Percentiles rank a stretch among this genome's conserved stretches.
phyloP scores from a whole-genome alignment of 768 basidiomycete species.

The Lanmaoa pseudosensibilis region DNA sequence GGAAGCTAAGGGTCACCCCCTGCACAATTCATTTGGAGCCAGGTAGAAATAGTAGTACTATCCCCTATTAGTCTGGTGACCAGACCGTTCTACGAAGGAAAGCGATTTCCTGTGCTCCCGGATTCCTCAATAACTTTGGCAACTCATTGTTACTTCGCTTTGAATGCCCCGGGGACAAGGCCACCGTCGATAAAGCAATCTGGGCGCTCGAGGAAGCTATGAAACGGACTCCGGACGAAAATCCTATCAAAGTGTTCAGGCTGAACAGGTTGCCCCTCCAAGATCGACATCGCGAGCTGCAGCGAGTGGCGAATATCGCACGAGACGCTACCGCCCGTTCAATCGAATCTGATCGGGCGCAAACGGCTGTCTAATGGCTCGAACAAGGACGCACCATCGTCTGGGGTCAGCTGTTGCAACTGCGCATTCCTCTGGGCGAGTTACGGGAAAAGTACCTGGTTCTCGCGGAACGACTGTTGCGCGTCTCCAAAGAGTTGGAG shows the following conservation, averaged over 20 bases:
- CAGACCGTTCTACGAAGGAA: too few relatives aligned
- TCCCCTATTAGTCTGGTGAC: too few relatives aligned
- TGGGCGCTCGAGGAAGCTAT: not conserved
- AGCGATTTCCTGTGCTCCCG: not conserved
- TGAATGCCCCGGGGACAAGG: not conserved
- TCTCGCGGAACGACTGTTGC: not conserved
- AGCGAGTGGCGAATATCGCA: conserved; percentile 8
- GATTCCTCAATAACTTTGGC: not conserved
- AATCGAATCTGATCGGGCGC: conserved; percentile 1
- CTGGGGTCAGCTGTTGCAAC: conserved; percentile 5
- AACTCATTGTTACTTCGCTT: not conserved
- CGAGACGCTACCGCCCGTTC: conserved; percentile 21
- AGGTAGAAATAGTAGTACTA: not conserved
- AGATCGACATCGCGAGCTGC: conserved; percentile 14
- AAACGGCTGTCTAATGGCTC: conserved; percentile 3
- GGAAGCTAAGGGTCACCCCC: not conserved
- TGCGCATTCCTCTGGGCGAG: conserved; percentile 3
- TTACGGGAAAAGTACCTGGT: not conserved
- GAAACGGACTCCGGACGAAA: conserved; percentile 4
- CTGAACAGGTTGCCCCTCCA: conserved; percentile 10
- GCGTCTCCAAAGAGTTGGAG: not conserved
- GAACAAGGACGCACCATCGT: conserved; percentile 6
- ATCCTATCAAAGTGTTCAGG: not conserved
- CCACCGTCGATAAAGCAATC: conserved; percentile 12
- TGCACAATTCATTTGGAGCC: not conserved